phyloP scores from a whole-genome alignment of 2,329 filamentous ascomycete species.

The Colletotrichum tropicale region DNA sequence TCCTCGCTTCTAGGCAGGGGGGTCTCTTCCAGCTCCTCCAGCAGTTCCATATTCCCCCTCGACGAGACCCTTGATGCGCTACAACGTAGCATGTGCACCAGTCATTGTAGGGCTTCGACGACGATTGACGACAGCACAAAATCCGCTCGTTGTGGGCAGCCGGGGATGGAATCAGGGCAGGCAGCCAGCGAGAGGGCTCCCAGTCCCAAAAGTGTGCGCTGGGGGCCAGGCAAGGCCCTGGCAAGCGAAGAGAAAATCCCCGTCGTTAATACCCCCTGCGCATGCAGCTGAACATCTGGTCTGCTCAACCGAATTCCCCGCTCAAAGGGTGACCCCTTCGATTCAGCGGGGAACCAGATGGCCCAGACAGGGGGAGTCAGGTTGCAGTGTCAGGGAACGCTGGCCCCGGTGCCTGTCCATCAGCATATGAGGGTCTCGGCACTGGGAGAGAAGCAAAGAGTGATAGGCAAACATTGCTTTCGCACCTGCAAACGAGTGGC shows the following conservation, averaged over 20 bases:
- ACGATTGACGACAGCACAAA: slow-evolving; percentile 6
- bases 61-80: background rate
- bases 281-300: background rate
- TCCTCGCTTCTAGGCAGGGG: background rate
- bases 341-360: slow-evolving; percentile 14
- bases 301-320: background rate
- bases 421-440: slow-evolving; percentile 7
- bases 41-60: background rate
- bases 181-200: background rate
- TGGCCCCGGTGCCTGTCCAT: background rate
- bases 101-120: background rate
- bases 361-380: background rate
- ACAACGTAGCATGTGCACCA: slow-evolving; percentile 12
- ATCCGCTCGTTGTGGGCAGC: slow-evolving; percentile 2
- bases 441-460: background rate
- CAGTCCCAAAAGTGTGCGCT: background rate
- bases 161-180: background rate
- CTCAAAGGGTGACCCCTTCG: background rate
- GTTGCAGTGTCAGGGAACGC: slow-evolving; percentile 6
- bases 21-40: background rate
- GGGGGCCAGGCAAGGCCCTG: background rate
- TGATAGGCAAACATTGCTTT: background rate
- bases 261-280: background rate
- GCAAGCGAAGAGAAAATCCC: slow-evolving; percentile 6
- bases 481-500: background rate